A percentile compares a stretch with the other conserved stretches of the same genome.
phyloP scores from a whole-genome alignment of 2,329 filamentous ascomycete genomes.

The Sclerotinia spermophila region DNA sequence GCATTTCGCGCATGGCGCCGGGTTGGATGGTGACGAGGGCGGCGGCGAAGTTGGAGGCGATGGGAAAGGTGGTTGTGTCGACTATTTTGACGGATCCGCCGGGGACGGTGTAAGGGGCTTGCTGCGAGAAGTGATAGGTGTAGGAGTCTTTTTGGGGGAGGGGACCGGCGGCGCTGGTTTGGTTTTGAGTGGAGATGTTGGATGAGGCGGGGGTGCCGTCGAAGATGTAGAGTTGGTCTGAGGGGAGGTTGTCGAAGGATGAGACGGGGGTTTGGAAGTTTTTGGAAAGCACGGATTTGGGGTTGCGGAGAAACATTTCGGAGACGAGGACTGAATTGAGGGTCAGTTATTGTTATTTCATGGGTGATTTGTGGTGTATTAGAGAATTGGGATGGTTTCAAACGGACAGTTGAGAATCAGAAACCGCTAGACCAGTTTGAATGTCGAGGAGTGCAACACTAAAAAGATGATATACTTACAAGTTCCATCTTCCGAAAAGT shows the following conservation, averaged over 20 bases:
- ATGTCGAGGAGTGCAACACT: background rate
- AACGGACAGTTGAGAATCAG: background rate
- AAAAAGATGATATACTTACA: constrained; percentile 29
- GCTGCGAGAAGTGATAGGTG: constrained; percentile 50
- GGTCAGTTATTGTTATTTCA: background rate
- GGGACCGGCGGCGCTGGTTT: constrained; percentile 44
- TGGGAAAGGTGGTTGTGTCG: constrained; percentile 54
- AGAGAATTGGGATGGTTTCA: background rate
- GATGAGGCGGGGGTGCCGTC: constrained; percentile 47
- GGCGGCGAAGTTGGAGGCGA: constrained; percentile 52
- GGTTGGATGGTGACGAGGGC: constrained; percentile 56
- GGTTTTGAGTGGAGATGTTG: constrained; percentile 45
- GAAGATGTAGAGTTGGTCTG: constrained; percentile 51
- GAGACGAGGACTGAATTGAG: constrained; percentile 42
- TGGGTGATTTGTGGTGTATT: background rate
- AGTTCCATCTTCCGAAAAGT: constrained; percentile 57
- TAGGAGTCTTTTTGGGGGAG: constrained; percentile 40
- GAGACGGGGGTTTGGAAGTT: constrained; percentile 48
- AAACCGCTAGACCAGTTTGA: background rate
- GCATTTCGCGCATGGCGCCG: constrained; percentile 61
- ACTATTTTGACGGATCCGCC: constrained; percentile 59
- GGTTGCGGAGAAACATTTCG: constrained; percentile 30
- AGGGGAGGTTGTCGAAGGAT: constrained; percentile 46
- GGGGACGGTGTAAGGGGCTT: constrained; percentile 44
- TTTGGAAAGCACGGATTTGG: constrained; percentile 50